Evolutionary conservation across 495 filamentous ascomycete species (phyloP), one percentile per base, ranked within the genome.

Genomic region (Aspergillus indologenus): DNA sequence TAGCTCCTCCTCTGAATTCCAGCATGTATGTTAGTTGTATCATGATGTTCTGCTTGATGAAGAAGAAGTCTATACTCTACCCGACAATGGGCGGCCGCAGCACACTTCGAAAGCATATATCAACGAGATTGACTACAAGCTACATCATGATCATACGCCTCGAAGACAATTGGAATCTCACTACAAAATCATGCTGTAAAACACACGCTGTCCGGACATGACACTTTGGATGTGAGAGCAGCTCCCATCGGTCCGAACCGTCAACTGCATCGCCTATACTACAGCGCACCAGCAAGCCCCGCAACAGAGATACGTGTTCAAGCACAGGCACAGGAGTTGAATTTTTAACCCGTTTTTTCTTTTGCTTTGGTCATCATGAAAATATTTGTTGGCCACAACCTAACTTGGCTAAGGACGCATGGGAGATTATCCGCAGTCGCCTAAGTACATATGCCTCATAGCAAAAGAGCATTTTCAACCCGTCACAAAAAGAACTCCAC

Each of bases 381-480:
- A 71, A 69, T 54, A 61, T 71, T 69, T 72, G 69, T 65, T 72
- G 71, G 63, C 73, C 75, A 78, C 73, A 75, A 72, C 73, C 75
- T 78, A 71, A 66, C 74, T 75, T 79, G 65, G 70, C 73, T 72
- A 73, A 73, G 73, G 69, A 73, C 70, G 70, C 67, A 73, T 73
- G 70, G 73, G 63, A 72, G 73, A 66, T 68, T 65, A 68, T 76
- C 75, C 71, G 70, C 72, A 74, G 67, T 75, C 75, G 76, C 71
- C 76, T 78, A 79, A 69, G 70, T 79, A 79, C 76, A 77, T 74
- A 67, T 73, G 71, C 75, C 75, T 77, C 75, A 73, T 79, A 76
- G 74, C 71, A 78, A 68, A 74, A 75, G 65, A 73, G 69, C 70
- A 74, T 77, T 78, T 79, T 75, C 69, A 77, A 76, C 74, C 76